Percentiles rank a stretch among this genome's conserved stretches.
Evolutionary conservation across 176 grass and related monocot genomes (phyloP).

Genomic region (Musa itinerans): DNA sequence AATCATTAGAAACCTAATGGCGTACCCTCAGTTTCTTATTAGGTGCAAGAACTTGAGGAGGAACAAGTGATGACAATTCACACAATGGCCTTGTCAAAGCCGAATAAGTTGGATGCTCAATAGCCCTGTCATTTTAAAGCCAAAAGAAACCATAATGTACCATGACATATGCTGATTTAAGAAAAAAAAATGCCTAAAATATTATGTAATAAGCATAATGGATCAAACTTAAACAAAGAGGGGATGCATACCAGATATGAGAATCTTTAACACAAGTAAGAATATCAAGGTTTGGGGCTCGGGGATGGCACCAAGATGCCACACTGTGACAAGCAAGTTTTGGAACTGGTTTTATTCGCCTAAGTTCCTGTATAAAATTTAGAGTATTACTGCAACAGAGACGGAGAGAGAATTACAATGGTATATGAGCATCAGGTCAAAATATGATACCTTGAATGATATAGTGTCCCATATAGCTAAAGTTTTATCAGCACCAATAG

Average conservation of each 20-base stretch:
- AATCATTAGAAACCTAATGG: constrained; percentile 13
- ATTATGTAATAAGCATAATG: background rate
- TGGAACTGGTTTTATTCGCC: constrained; percentile 89
- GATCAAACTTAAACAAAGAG: background rate
- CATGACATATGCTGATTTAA: background rate
- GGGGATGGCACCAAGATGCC: constrained; percentile 97
- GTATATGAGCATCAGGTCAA: background rate
- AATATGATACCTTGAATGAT: constrained; percentile 71
- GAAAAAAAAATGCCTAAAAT: background rate
- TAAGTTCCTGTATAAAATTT: constrained; percentile 67
- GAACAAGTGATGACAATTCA: constrained; percentile 94
- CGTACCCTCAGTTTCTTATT: constrained; percentile 94
- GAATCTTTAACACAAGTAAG: constrained; percentile 99
- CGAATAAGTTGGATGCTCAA: constrained; percentile 98
- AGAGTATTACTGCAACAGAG: constrained; percentile 1
- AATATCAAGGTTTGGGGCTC: constrained; percentile 98
- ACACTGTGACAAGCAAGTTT: constrained; percentile 99
- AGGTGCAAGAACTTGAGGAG: constrained; percentile 75
- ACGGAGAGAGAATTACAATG: constrained; percentile 6
- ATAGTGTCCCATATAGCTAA: constrained; percentile 98
- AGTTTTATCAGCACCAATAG: constrained; percentile 97
- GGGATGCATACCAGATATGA: constrained; percentile 80
- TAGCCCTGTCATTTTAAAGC: constrained; percentile 59
- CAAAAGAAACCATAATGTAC: constrained; percentile 11
- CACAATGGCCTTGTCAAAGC: constrained; percentile 91